Evolutionary conservation across 345 rosid genomes (phyloP), one percentile per base, ranked within the genome.

Genomic region (Aquilaria yunnanensis): DNA sequence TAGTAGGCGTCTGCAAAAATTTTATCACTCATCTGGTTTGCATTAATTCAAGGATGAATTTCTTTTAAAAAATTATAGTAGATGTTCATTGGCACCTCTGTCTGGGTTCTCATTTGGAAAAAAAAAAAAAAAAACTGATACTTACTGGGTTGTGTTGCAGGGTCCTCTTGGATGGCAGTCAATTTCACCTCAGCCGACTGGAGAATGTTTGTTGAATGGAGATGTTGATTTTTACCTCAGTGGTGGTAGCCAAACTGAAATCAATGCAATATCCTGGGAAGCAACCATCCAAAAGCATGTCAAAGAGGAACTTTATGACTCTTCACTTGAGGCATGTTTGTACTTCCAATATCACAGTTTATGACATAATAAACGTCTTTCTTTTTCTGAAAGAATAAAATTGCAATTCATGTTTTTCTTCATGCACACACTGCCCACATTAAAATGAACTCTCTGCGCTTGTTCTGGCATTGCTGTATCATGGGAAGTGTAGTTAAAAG

Each of bases 111-210:
- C 43, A 37, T 37, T 5, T 37, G 43, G 43, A 37, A 23, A 23
- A 23, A 23, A 23, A 23, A 23, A 23, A 23, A 23, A 23, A 23
- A 1, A 23, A 23, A 0, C 23, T 23, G 23, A 23, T 23, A 23
- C 23, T 23, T 23, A 23, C 23, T 72, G 56, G 52, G 29, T 64
- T 29, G 55, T 57, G 52, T 80, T 67, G 71, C 74, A 94, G 99
- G 97, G 97, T 75, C 99, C 99, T 70, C 85, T 88, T 72, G 96
- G 89, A 67, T 94, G 92, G 95, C 86, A 88, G 63, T 81, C 99
- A 53, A 63, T 85, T 68, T 79, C 92, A 71, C 92, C 83, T 69
- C 77, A 83, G 72, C 91, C 92, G 64, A 69, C 85, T 12, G 86
- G 89, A 55, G 98, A 85, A 66, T 74, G 85, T 71, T 67, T 82